Base-by-base conservation (phyloP, 75 land plant species). In the Pinus albicaulis region DNA sequence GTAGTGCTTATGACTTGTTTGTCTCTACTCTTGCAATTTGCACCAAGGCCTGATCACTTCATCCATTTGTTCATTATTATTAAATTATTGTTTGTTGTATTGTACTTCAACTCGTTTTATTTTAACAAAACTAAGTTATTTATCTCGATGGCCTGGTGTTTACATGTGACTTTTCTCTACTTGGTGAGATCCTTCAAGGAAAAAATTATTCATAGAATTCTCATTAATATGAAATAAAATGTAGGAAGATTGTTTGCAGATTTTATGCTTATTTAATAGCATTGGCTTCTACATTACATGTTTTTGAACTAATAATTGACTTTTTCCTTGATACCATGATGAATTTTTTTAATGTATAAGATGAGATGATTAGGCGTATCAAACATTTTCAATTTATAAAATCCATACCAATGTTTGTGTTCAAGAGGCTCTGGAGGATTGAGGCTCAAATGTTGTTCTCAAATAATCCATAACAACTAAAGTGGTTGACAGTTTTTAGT, bases 391-490 rank as follows among this genome's bases (percentile, higher is more conserved):
- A 57, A 11, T 41, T 34, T 68, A 38, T 38, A 7, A 11, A 34
- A 36, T 68, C 48, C 52, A 1, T 38, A 44, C 17, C n/a, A 17
- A 57, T 73, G 22, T 31, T 73, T 57, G 57, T 25, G 28, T 78
- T 74, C 83, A 82, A 81, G 81, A 82, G 44, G 75, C 75, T 36
- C 64, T 72, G 31, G 76, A 78, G 55, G 81, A 73, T 13, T 44
- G 78, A 55, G 68, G 61, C 23, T 44, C 72, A n/a, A n/a, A n/a
- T n/a, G n/a, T n/a, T n/a, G n/a, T n/a, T n/a, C n/a, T n/a, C n/a
- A n/a, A n/a, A n/a, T n/a, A n/a, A n/a, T n/a, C n/a, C n/a, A n/a
- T n/a, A n/a, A 71, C 57, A 13, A 41, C 56, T 15, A 23, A 53
- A 55, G 3, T 53, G 15, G 3, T 44, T 15, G 56, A 84, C 71